These are phyloP conservation scores for Pinus albicaulis DNA, from an alignment of 75 land plant species.

Conservation along the genomic window DNA sequence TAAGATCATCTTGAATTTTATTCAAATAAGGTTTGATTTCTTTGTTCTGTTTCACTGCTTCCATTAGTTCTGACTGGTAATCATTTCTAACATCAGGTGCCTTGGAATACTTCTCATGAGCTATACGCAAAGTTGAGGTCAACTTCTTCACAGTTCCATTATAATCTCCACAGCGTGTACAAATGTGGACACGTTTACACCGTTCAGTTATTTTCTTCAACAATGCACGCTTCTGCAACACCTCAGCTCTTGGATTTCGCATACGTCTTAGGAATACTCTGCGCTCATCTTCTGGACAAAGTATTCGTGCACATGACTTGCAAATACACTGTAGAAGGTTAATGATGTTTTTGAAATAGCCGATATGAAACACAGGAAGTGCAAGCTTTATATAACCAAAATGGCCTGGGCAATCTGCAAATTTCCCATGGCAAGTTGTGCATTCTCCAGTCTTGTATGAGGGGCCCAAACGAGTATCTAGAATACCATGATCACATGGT, in stretches of 20 bases:
- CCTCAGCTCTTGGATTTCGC: constrained; percentile 69
- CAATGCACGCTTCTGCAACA: constrained; percentile 50
- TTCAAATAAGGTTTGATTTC: constrained; percentile 44
- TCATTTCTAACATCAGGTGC: constrained; percentile 45
- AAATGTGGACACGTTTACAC: constrained; percentile 53
- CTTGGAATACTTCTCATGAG: constrained; percentile 74
- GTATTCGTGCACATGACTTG: constrained; percentile 84
- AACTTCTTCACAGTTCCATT: constrained; percentile 85
- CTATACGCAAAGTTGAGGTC: constrained; percentile 36
- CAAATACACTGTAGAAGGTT: constrained; percentile 88
- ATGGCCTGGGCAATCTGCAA: constrained; percentile 70
- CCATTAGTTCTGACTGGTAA: constrained; percentile 28
- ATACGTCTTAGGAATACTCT: constrained; percentile 52
- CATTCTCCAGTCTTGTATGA: constrained; percentile 37
- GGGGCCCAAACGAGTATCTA: constrained; percentile 48
- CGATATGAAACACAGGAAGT: constrained; percentile 91
- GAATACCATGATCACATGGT: constrained; percentile 23
- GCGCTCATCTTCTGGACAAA: constrained; percentile 69
- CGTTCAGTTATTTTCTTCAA: constrained; percentile 61
- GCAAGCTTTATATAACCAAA: constrained; percentile 80
- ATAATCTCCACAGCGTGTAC: constrained; percentile 61
- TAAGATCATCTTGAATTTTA: constrained; percentile 47
- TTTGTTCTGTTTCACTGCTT: constrained; percentile 66
- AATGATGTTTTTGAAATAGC: constrained; percentile 66
- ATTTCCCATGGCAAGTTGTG: constrained; percentile 49